These are phyloP conservation scores for Vitis hybrid DNA, from an alignment of 177 flowering plant genomes.

Conservation along the genomic window DNA sequence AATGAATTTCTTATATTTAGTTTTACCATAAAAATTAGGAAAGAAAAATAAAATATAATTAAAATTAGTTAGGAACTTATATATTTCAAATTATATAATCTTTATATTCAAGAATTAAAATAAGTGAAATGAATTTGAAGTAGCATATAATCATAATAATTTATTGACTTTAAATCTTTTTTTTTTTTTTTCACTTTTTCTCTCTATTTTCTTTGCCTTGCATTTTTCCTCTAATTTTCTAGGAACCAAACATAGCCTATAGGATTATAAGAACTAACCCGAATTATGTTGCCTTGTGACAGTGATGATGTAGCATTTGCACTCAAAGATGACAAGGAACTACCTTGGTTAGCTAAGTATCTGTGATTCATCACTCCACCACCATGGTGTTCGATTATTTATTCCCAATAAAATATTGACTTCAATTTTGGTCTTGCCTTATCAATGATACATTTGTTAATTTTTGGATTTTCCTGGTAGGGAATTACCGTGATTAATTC, in stretches of 20 bases:
- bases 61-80: no score
- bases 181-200: background rate
- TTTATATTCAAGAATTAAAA: no score
- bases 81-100: no score
- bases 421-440: no score
- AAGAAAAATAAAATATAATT: no score
- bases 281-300: constrained; percentile 24
- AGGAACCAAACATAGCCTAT: background rate
- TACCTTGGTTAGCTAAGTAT: constrained; percentile 91
- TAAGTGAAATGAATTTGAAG: background rate
- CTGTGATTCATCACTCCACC: constrained; percentile 28
- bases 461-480: no score
- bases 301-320: constrained; percentile 97
- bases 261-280: background rate
- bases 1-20: no score
- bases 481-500: no score
- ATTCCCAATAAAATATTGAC: constrained; percentile 4
- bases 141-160: background rate
- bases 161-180: background rate
- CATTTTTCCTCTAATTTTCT: no score
- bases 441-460: no score
- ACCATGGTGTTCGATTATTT: background rate
- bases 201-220: no score
- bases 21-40: no score
- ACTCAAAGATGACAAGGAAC: constrained; percentile 72